phyloP scores from a whole-genome alignment of 2,329 filamentous ascomycete species.

The Hypoxylon sp. region DNA sequence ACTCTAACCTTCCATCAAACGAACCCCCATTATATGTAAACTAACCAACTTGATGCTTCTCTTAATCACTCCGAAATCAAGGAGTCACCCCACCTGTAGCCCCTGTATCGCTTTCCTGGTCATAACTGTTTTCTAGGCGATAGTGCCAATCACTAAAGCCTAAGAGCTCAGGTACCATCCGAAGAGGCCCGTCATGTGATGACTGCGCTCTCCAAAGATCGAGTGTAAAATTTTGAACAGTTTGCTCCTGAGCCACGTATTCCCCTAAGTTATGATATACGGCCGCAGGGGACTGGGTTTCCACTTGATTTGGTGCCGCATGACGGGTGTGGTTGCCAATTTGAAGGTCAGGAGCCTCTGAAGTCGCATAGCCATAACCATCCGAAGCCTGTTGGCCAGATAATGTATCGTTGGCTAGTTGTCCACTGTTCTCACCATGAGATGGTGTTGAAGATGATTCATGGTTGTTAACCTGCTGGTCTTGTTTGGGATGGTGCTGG shows the following conservation, averaged over 20 bases:
- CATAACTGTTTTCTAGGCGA: not conserved
- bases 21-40: not conserved
- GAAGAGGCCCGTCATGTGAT: constrained; percentile 20
- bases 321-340: not conserved
- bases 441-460: not conserved
- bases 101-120: constrained; percentile 18
- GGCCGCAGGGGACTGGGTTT: not conserved
- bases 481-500: not conserved
- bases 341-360: too few relatives aligned
- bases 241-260: constrained; percentile 14
- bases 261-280: constrained; percentile 1
- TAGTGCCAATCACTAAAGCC: not conserved
- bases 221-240: constrained; percentile 10
- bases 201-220: constrained; percentile 21
- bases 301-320: not conserved
- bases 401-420: not conserved
- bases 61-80: constrained; percentile 3
- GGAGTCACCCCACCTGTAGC: constrained; percentile 8
- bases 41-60: not conserved
- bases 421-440: constrained; percentile 3
- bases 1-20: not conserved
- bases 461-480: not conserved
- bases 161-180: constrained; percentile 16
- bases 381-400: constrained; percentile 6
- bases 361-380: not conserved